Conservation (phyloP, 1,284 basidiomycete genomes). For the Pseudozyma tsukubaensis region DNA sequence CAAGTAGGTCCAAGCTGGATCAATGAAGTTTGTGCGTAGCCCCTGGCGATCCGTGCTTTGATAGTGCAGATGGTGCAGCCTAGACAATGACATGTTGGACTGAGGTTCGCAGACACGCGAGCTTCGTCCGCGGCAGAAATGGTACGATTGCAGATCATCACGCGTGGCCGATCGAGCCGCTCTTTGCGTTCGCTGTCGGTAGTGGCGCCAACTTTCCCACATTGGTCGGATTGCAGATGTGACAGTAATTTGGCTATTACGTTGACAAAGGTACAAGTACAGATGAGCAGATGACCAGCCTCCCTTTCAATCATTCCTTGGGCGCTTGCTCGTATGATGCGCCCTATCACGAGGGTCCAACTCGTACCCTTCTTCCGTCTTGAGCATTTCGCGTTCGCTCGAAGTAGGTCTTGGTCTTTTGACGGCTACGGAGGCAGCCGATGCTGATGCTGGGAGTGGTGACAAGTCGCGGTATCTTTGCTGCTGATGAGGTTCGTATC, state of each 20-base stretch:
- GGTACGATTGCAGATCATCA: too few relatives aligned
- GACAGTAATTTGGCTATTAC: not conserved
- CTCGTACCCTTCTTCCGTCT: conserved; percentile 19
- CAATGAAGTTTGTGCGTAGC: too few relatives aligned
- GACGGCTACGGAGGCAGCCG: conserved; percentile 7
- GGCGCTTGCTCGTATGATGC: conserved; percentile 22
- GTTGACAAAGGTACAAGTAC: conserved; percentile 16
- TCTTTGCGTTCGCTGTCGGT: too few relatives aligned
- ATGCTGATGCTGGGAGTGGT: conserved; percentile 12
- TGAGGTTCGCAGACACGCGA: too few relatives aligned
- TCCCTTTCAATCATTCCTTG: conserved; percentile 31
- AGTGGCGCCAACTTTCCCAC: not conserved
- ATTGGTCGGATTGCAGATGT: not conserved
- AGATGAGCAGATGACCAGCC: not conserved
- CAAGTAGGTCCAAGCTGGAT: too few relatives aligned
- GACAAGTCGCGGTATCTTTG: conserved; percentile 22
- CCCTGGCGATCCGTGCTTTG: too few relatives aligned
- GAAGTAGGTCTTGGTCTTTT: conserved; percentile 33
- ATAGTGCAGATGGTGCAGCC: too few relatives aligned
- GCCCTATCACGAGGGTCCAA: conserved; percentile 5
- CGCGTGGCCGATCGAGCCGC: too few relatives aligned
- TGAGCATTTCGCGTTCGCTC: conserved; percentile 29
- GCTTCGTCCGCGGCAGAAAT: too few relatives aligned
- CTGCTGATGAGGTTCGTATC: conserved; percentile 17
- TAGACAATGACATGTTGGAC: too few relatives aligned